Evolutionary conservation across 345 rosid species (phyloP).

Genomic region (Durio zibethinus): DNA sequence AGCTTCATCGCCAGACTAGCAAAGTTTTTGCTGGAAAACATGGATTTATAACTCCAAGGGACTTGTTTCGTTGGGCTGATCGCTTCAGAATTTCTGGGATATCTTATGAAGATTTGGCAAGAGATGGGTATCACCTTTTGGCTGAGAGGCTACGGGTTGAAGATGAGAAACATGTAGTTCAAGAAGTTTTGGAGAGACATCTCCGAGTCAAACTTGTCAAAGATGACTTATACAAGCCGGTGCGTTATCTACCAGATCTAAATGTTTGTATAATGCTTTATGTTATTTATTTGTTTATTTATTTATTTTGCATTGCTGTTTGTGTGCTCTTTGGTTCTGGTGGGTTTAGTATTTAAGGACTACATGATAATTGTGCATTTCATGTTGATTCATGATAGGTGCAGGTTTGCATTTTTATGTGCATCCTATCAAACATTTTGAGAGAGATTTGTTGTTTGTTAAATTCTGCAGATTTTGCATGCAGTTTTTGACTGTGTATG

Average conservation of each 20-base stretch:
- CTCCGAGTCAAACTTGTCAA: conserved; percentile 57
- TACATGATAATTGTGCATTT: not conserved
- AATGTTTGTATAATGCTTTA: not conserved
- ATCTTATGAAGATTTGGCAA: conserved; percentile 77
- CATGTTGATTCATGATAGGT: conserved; percentile 6
- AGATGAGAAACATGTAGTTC: conserved; percentile 70
- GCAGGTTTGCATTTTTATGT: not conserved
- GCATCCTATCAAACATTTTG: not conserved
- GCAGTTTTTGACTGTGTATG: not conserved
- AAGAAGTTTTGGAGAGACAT: conserved; percentile 67
- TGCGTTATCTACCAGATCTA: conserved; percentile 22
- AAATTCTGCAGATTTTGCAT: not conserved
- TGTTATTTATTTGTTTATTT: not conserved
- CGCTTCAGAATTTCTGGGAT: conserved; percentile 66
- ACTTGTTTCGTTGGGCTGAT: conserved; percentile 94
- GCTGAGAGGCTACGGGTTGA: conserved; percentile 94
- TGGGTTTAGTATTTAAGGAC: not conserved
- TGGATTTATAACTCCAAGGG: conserved; percentile 95
- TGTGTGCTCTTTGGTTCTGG: not conserved
- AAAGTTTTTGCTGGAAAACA: conserved; percentile 98
- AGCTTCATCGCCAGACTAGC: conserved; percentile 82
- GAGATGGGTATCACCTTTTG: conserved; percentile 87
- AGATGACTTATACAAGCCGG: conserved; percentile 67
- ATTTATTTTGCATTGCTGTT: not conserved
- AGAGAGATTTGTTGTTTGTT: not conserved